Evolutionary conservation across 192 early-diverging fungal genomes (phyloP).

Genomic region (Geosiphon pyriformis): DNA sequence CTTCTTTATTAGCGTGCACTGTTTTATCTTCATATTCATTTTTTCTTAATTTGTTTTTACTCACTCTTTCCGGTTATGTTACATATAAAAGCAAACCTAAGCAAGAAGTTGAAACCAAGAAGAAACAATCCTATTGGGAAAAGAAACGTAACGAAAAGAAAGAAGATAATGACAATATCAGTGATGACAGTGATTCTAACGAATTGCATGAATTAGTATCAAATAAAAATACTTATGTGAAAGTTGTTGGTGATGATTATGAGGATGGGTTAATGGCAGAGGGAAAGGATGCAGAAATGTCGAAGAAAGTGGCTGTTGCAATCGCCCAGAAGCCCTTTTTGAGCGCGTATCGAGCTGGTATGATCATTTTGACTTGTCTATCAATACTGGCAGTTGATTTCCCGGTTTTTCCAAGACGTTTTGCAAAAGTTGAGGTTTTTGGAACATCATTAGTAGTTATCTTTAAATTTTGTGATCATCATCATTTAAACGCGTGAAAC

Average conservation of each 20-base stretch:
- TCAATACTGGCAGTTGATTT: constrained; percentile 96
- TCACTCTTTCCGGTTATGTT: background rate
- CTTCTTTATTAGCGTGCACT: constrained; percentile 15
- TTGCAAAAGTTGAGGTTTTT: constrained; percentile 88
- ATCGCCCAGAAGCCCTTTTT: constrained; percentile 41
- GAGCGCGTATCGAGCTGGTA: constrained; percentile 67
- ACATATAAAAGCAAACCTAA: background rate
- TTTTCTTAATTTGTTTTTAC: constrained; percentile 11
- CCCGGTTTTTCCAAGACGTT: constrained; percentile 77
- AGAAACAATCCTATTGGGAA: constrained; percentile 19
- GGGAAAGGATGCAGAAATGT: background rate
- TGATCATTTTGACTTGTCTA: constrained; percentile 76
- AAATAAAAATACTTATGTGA: background rate
- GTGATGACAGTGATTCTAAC: background rate
- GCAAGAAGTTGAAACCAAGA: background rate
- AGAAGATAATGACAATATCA: background rate
- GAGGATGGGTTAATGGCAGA: no score
- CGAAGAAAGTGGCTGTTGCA: constrained; percentile 1
- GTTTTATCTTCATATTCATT: constrained; percentile 17
- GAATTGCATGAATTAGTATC: background rate
- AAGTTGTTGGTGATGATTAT: background rate
- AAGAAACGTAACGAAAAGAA: background rate
- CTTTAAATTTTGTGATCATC: background rate
- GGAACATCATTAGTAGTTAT: constrained; percentile 73
- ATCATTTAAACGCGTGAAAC: no score